phyloP scores from a whole-genome alignment of 306 rosid genomes.

The Glycine soja region DNA sequence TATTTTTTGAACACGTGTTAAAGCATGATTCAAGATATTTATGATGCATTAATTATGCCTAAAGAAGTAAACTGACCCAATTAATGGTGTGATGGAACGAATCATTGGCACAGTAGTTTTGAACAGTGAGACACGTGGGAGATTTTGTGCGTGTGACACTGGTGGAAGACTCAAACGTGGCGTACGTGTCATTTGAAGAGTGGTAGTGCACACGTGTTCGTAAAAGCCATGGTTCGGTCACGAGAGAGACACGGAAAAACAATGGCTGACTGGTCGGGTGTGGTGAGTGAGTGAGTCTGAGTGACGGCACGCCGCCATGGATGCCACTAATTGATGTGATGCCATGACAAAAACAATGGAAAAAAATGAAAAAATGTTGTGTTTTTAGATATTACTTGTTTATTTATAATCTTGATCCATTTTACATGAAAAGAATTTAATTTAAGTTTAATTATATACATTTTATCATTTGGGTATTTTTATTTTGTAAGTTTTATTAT shows the following conservation, averaged over 20 bases:
- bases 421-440: too few relatives aligned
- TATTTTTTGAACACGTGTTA: not conserved
- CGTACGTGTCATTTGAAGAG: not conserved
- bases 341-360: not conserved
- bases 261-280: too few relatives aligned
- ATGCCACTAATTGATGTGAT: conserved; percentile 33
- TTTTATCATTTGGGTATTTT: too few relatives aligned
- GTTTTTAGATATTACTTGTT: too few relatives aligned
- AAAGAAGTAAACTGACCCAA: not conserved
- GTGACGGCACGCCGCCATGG: conserved; percentile 44
- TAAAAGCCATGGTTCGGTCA: conserved; percentile 12
- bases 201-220: not conserved
- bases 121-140: conserved; percentile 11
- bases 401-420: too few relatives aligned
- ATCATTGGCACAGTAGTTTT: not conserved
- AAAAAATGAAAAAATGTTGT: too few relatives aligned
- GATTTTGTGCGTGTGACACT: not conserved
- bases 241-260: not conserved
- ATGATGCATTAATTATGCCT: not conserved
- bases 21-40: not conserved
- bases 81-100: not conserved
- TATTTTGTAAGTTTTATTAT: too few relatives aligned
- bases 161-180: conserved; percentile 3
- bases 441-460: too few relatives aligned
- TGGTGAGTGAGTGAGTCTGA: not conserved